Percentiles rank a stretch among this genome's conserved stretches.
These are phyloP conservation scores for Pichia nanzhaoensis DNA, from an alignment of 805 yeast species.

Conservation along the genomic window DNA sequence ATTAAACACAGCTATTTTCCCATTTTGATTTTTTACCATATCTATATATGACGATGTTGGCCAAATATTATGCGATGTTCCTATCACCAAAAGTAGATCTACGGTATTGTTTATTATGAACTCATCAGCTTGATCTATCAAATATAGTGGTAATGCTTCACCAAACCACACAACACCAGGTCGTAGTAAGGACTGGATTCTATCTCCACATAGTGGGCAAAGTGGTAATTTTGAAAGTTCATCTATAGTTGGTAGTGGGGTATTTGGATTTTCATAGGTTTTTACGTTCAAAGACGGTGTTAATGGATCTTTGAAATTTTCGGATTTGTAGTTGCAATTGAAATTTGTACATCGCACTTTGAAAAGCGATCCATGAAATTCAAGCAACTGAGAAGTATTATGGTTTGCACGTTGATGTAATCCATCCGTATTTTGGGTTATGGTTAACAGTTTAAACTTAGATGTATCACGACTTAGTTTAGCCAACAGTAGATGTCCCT, in stretches of 20 bases:
- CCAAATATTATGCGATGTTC: slow-evolving; percentile 81
- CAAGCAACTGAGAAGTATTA: slow-evolving; percentile 43
- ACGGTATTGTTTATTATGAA: slow-evolving; percentile 51
- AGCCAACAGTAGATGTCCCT: slow-evolving; percentile 67
- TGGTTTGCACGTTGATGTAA: slow-evolving; percentile 63
- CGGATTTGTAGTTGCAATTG: slow-evolving; percentile 50
- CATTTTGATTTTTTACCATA: slow-evolving; percentile 63
- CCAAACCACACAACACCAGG: slow-evolving; percentile 97
- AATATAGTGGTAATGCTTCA: slow-evolving; percentile 66
- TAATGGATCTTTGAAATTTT: slow-evolving; percentile 51
- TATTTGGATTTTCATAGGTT: slow-evolving; percentile 10
- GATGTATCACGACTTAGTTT: slow-evolving; percentile 41
- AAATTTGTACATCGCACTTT: slow-evolving; percentile 69
- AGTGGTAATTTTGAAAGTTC: slow-evolving; percentile 50
- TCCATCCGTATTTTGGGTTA: slow-evolving; percentile 84
- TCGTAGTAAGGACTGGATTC: slow-evolving; percentile 46
- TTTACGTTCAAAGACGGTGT: slow-evolving; percentile 30
- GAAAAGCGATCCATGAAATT: slow-evolving; percentile 77
- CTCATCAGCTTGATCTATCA: slow-evolving; percentile 62
- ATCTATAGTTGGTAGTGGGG: slow-evolving; percentile 33
- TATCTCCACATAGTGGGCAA: slow-evolving; percentile 59
- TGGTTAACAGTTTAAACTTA: slow-evolving; percentile 44
- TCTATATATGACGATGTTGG: slow-evolving; percentile 92
- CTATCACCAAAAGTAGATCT: slow-evolving; percentile 75
- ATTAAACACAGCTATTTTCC: slow-evolving; percentile 79